Conservation (phyloP, 2,329 filamentous ascomycete species). For the Phyllosticta citriasiana region DNA sequence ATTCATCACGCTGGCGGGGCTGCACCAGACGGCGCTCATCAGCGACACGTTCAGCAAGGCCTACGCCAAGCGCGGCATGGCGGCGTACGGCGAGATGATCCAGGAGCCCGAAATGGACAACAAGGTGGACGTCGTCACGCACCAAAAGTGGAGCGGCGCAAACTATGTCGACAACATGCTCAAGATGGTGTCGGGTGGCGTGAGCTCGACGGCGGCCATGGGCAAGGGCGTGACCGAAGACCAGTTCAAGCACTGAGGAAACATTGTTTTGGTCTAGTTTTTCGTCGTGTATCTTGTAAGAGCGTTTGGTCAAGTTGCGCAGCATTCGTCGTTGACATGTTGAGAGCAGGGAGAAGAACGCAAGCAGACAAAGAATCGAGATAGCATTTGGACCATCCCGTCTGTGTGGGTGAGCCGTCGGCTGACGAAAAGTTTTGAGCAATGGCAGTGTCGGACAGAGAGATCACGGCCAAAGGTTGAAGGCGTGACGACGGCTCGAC, state of each 20-base stretch:
- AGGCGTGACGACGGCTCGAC: background rate
- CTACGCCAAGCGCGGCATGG: conserved; percentile 77
- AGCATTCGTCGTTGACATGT: background rate
- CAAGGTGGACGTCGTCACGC: conserved; percentile 88
- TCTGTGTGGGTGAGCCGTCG: background rate
- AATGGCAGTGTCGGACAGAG: background rate
- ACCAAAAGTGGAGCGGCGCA: conserved; percentile 97
- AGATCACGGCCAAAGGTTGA: background rate
- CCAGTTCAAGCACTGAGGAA: conserved; percentile 58
- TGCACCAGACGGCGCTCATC: conserved; percentile 92
- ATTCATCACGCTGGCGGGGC: conserved; percentile 96
- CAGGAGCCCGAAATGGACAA: conserved; percentile 95
- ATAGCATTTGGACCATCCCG: background rate
- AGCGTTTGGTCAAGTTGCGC: background rate
- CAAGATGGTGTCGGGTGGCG: conserved; percentile 93
- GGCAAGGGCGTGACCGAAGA: conserved; percentile 96
- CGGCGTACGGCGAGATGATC: conserved; percentile 91
- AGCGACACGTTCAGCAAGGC: conserved; percentile 78
- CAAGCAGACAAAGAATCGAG: background rate
- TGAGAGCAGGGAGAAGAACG: background rate
- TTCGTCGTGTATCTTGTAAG: background rate
- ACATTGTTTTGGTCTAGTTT: background rate
- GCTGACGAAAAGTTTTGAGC: background rate
- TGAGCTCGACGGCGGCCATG: conserved; percentile 91
- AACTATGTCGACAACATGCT: conserved; percentile 89